Percentiles rank a stretch among this genome's conserved stretches.
Conservation (phyloP, 345 rosid species). For the Hypericum perforatum region DNA sequence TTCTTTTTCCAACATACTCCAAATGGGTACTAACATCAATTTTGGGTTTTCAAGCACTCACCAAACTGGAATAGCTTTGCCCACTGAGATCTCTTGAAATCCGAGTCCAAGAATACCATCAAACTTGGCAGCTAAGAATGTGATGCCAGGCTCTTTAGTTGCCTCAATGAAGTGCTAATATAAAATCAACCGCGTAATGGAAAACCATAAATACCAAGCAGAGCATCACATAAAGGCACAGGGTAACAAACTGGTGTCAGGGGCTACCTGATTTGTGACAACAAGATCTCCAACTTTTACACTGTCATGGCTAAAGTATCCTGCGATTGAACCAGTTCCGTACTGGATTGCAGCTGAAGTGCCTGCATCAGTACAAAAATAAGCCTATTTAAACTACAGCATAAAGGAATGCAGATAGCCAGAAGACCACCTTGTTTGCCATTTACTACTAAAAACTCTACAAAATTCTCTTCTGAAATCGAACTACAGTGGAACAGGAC, state of each 20-base stretch:
- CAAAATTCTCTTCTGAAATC: too few species aligned
- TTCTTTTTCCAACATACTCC: not conserved
- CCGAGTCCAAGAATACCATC: slow-evolving; percentile 31
- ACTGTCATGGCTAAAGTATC: slow-evolving; percentile 25
- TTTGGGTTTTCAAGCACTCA: not conserved
- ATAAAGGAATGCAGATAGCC: not conserved
- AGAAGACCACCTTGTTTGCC: too few species aligned
- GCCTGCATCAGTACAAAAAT: slow-evolving; percentile 13
- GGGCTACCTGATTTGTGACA: slow-evolving; percentile 18
- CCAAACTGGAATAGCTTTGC: slow-evolving; percentile 24
- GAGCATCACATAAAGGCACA: not conserved
- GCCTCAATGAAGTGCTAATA: slow-evolving; percentile 23
- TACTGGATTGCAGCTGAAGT: slow-evolving; percentile 21
- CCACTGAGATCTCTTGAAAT: slow-evolving; percentile 25
- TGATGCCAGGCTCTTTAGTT: slow-evolving; percentile 23
- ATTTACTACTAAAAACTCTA: not conserved
- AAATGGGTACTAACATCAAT: not conserved
- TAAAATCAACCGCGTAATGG: not conserved
- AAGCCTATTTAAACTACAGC: not conserved
- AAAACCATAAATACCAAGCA: not conserved
- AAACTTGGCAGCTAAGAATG: slow-evolving; percentile 25
- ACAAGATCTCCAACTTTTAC: slow-evolving; percentile 24
- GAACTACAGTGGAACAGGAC: too few species aligned
- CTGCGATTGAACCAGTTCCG: slow-evolving; percentile 27
- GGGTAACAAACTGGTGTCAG: not conserved